Evolutionary conservation across 345 rosid genomes (phyloP).

Genomic region (Odontarrhena argentea): DNA sequence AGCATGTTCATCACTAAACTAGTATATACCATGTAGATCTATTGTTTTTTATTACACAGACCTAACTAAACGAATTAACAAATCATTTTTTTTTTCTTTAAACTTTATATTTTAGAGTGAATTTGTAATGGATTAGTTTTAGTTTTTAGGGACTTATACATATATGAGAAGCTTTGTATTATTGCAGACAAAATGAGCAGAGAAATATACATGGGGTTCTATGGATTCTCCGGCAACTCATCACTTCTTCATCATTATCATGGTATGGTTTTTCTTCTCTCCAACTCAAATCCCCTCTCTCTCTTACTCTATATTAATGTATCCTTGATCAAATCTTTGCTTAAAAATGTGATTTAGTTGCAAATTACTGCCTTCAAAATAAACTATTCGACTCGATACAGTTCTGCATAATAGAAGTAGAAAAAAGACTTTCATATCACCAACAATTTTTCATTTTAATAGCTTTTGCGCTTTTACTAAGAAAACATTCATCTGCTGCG

Average conservation of each 20-base stretch:
- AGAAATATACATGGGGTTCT: neutral
- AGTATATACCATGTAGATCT: neutral
- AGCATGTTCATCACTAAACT: conserved; percentile 23
- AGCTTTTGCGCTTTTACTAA: neutral
- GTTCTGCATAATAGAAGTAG: no score
- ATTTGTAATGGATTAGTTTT: neutral
- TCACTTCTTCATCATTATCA: neutral
- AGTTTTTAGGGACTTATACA: neutral
- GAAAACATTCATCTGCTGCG: neutral
- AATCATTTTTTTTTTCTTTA: conserved; percentile 6
- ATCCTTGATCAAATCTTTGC: neutral
- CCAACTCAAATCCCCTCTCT: neutral
- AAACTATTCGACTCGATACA: no score
- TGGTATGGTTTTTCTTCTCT: conserved; percentile 21
- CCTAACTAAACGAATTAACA: conserved; percentile 25
- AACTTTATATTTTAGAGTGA: neutral
- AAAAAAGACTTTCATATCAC: no score
- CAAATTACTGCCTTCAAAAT: no score
- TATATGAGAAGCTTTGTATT: conserved; percentile 26
- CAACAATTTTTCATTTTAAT: no score
- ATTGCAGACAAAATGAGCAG: conserved; percentile 26
- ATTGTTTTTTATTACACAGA: neutral
- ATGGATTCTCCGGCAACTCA: conserved; percentile 21
- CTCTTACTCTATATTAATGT: neutral
- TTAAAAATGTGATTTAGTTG: neutral